Base-by-base conservation (phyloP, 805 yeast species). In the Starmerella etchellsii region DNA sequence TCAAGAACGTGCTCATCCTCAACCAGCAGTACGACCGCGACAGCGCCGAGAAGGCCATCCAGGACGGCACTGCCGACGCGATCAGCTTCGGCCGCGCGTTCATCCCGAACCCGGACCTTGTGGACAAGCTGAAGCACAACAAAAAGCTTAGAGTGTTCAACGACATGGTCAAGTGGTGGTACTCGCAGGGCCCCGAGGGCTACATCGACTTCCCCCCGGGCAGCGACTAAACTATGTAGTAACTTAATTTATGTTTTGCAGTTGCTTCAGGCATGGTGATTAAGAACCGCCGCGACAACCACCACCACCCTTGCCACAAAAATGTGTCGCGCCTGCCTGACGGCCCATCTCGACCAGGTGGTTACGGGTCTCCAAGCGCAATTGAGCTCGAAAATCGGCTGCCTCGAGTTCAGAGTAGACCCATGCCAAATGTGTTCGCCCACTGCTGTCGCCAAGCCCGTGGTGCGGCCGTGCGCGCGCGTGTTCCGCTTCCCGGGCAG, bases 71-170 rank as follows among this genome's bases (percentile, higher is more conserved):
- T 8, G 43, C 50, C 19, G 48, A 44, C 23, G 48, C 48, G 14
- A 51, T 66, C 26, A 70, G 65, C 2, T 59, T 65, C 48, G 77
- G 76, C 22, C 65, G 77, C 45, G 58, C 56, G 39, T 38, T 22
- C 41, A 31, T 70, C 38, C 54, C 75, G 20, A 74, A 73, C 58
- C 78, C 79, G 2, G 79, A 74, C 52, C 54, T 74, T 24, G 68
- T 65, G 16, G 51, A 57, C 13, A 60, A 74, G 47, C 41, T 74
- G 31, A 58, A 62, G 46, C 55, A 66, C 29, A 67, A 67, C 31
- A 40, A 54, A 31, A 65, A 66, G 30, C 53, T 71, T 45, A 14
- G 42, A 14, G 22, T 11, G 25, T 27, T 16, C 24, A 27, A 24
- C 16, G 38, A 39, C 22, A 19, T n/a, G 20, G 34, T 75, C 52